phyloP scores from a whole-genome alignment of 768 basidiomycete species.

The Nevesoporus exiguus region DNA sequence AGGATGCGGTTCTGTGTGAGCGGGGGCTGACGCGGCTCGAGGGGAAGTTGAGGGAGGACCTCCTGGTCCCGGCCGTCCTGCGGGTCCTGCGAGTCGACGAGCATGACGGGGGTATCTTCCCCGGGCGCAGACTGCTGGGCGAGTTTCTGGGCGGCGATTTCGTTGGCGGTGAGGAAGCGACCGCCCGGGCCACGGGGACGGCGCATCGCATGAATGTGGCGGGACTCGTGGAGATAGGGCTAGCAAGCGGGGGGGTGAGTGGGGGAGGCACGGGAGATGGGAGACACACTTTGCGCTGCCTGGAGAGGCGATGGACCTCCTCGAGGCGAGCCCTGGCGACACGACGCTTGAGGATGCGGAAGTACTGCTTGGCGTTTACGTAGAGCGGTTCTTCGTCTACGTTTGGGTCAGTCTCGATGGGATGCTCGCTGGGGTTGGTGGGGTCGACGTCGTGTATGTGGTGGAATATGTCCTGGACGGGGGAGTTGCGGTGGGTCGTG shows the following conservation, averaged over 20 bases:
- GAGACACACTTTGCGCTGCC: slow-evolving; percentile 78
- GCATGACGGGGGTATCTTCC: slow-evolving; percentile 17
- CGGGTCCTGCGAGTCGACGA: slow-evolving; percentile 18
- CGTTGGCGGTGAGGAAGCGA: slow-evolving; percentile 94
- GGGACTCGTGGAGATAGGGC: slow-evolving; percentile 98
- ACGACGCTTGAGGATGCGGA: slow-evolving; percentile 94
- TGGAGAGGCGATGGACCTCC: slow-evolving; percentile 88
- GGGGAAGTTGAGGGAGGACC: neutral
- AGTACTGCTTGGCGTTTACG: slow-evolving; percentile 99
- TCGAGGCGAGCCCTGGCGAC: slow-evolving; percentile 88
- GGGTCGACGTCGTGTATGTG: slow-evolving; percentile 25
- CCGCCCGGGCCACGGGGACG: slow-evolving; percentile 96
- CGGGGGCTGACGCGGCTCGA: slow-evolving; percentile 15
- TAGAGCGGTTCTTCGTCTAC: slow-evolving; percentile 97
- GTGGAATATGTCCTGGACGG: slow-evolving; percentile 30
- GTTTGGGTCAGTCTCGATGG: slow-evolving; percentile 35
- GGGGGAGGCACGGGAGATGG: neutral
- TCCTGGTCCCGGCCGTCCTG: slow-evolving; percentile 10
- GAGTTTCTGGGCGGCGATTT: slow-evolving; percentile 81
- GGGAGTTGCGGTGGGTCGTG: slow-evolving; percentile 25
- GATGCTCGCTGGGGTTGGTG: slow-evolving; percentile 17
- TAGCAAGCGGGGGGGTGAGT: slow-evolving; percentile 30
- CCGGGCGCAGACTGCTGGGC: slow-evolving; percentile 27
- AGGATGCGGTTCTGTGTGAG: slow-evolving; percentile 16
- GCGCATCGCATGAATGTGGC: slow-evolving; percentile 97